Evolutionary conservation across 2,329 filamentous ascomycete genomes (phyloP), one percentile per base, ranked within the genome.

Genomic region (Penicillium sp.): DNA sequence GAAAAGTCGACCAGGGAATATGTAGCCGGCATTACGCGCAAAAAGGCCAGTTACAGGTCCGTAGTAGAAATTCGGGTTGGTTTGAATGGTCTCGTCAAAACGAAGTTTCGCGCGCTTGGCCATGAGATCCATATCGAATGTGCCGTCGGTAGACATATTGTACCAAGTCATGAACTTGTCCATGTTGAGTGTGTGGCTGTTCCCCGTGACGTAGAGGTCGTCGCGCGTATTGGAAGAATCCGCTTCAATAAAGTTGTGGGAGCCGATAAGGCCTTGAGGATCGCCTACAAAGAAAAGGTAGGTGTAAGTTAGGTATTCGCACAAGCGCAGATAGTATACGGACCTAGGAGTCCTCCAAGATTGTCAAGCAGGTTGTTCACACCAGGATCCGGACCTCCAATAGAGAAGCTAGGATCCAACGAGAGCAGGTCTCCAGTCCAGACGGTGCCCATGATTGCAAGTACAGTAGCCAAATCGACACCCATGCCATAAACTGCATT

Each of bases 21-120:
- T 56, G 50, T 70, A 76, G 2, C 72, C 76, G 10, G 76, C 75
- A 39, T 77, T 75, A 0, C 74, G 70, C 6, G 69, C 71, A 16
- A 77, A 58, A 42, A 77, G 65, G 11, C 77, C 77, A 2, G 73
- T 76, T 43, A 74, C 71, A 1, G 76, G 77, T 0, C 76, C 76
- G 42, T 75, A 78, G 63, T 76, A 80, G 59, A 78, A 79, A 39
- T 75, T 67, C 0, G 77, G 76, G 56, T 81, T 81, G 22, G 69
- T 72, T 20, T 64, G 60, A 8, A 78, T 70, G 32, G 69, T 74
- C 54, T 79, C 64, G 11, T 74, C 52, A 56, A 74, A 77, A 2
- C 76, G 71, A 11, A 66, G 57, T 8, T 69, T 67, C 8, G 73
- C 71, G 29, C 74, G 72, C 31, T 69, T 57, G 3, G 62, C 74